These are phyloP conservation scores for Casaregolazyma lundiana DNA, from an alignment of 1,139 yeast genomes.

Conservation along the genomic window DNA sequence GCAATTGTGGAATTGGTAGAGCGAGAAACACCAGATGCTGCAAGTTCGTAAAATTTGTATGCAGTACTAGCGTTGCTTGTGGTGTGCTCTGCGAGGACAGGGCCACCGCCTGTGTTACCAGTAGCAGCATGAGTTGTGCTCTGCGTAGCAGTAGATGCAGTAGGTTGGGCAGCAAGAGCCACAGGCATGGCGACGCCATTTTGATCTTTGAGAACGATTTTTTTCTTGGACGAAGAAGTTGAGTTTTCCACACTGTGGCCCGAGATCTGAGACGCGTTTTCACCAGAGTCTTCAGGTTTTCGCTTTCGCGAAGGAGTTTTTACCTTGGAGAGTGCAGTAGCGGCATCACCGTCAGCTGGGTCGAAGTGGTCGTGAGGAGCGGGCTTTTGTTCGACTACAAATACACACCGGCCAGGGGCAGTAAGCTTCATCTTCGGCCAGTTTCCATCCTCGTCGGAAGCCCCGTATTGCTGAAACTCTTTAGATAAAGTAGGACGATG, in stretches of 20 bases:
- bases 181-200: conserved; percentile 6
- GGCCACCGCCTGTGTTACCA: conserved; percentile 1
- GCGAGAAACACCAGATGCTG: conserved; percentile 64
- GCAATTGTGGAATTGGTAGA: conserved; percentile 52
- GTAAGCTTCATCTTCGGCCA: conserved; percentile 44
- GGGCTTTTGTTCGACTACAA: conserved; percentile 44
- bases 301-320: conserved; percentile 1
- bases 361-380: not conserved
- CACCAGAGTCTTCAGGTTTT: not conserved
- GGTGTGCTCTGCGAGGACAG: conserved; percentile 1
- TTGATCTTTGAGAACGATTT: conserved; percentile 3
- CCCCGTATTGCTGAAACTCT: conserved; percentile 59
- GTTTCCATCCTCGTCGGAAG: conserved; percentile 43
- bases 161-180: not conserved
- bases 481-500: conserved; percentile 78
- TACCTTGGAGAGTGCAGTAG: conserved; percentile 3
- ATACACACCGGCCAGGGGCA: conserved; percentile 58
- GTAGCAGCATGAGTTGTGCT: conserved; percentile 15
- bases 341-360: conserved; percentile 2
- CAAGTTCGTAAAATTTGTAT: conserved; percentile 51
- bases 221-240: not conserved
- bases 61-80: conserved; percentile 18
- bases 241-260: not conserved
- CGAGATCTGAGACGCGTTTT: not conserved
- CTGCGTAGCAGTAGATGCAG: not conserved